Percentiles rank a stretch among this genome's conserved stretches.
Evolutionary conservation across 176 grass and related monocot genomes (phyloP).

Genomic region (Oryza nivara): DNA sequence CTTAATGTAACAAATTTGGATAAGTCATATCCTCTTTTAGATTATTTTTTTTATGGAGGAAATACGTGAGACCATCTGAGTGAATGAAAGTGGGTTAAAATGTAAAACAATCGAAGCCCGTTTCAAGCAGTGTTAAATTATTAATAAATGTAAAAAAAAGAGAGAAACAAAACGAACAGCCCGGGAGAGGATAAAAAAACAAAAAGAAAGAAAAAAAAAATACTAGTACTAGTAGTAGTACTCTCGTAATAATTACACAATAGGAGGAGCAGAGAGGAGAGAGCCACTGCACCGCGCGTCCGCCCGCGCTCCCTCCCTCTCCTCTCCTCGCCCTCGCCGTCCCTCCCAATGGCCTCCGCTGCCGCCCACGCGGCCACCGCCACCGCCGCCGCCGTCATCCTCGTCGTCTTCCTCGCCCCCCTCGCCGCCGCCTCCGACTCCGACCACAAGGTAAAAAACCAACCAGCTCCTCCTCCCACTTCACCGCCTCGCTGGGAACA

Average conservation of each 20-base stretch:
- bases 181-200: background rate
- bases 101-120: too few relatives aligned
- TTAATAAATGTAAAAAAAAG: too few relatives aligned
- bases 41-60: too few relatives aligned
- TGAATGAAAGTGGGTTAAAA: too few relatives aligned
- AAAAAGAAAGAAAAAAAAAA: background rate
- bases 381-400: constrained; percentile 21
- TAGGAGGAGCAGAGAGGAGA: background rate
- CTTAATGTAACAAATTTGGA: too few relatives aligned
- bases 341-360: constrained; percentile 46
- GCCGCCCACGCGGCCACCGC: constrained; percentile 29
- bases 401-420: constrained; percentile 40
- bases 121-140: too few relatives aligned
- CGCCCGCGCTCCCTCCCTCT: background rate
- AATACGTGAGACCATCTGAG: too few relatives aligned
- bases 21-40: too few relatives aligned
- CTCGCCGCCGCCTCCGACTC: constrained; percentile 65
- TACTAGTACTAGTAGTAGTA: background rate
- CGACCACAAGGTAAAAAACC: constrained; percentile 72
- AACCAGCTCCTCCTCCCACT: background rate
- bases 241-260: too few relatives aligned
- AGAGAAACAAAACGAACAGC: background rate
- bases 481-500: background rate
- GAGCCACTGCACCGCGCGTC: background rate
- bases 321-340: constrained; percentile 22